These are phyloP conservation scores for Dryadomyces sulphureus DNA, from an alignment of 2,329 filamentous ascomycete genomes.

Conservation along the genomic window DNA sequence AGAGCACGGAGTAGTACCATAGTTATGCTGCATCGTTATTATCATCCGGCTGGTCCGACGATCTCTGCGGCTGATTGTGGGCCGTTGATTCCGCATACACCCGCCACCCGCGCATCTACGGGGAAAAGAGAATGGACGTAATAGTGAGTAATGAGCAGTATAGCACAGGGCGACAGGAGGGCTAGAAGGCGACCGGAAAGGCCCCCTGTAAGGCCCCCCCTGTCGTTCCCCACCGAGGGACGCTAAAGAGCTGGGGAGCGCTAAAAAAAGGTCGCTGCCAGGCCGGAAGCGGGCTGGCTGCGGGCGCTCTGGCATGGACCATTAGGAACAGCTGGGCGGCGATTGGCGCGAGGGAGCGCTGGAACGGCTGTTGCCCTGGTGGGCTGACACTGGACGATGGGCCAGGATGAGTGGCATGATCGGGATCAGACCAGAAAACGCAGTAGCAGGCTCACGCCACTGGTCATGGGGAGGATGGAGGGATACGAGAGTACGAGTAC, in stretches of 20 bases:
- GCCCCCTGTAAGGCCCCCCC: too few species aligned
- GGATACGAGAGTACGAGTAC: too few species aligned
- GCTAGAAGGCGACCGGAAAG: too few species aligned
- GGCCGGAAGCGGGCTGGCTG: too few species aligned
- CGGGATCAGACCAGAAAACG: not conserved
- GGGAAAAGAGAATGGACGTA: too few species aligned
- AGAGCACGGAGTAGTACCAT: not conserved
- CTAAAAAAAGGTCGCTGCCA: too few species aligned
- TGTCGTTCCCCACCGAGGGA: too few species aligned
- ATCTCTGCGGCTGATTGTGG: slow-evolving; percentile 1
- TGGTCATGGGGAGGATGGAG: not conserved
- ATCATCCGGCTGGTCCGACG: not conserved
- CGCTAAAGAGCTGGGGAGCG: too few species aligned
- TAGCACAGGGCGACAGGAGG: too few species aligned
- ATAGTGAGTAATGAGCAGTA: too few species aligned
- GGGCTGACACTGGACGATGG: not conserved
- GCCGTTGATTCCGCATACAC: not conserved
- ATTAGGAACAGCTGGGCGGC: not conserved
- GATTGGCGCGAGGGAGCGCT: not conserved
- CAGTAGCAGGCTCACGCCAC: not conserved
- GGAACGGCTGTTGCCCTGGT: not conserved
- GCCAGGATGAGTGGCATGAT: slow-evolving; percentile 1
- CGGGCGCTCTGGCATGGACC: too few species aligned
- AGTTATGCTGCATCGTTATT: not conserved
- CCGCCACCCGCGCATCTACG: too few species aligned